Base-by-base conservation (phyloP, 805 yeast genomes). In the Yarrowia bubula region DNA sequence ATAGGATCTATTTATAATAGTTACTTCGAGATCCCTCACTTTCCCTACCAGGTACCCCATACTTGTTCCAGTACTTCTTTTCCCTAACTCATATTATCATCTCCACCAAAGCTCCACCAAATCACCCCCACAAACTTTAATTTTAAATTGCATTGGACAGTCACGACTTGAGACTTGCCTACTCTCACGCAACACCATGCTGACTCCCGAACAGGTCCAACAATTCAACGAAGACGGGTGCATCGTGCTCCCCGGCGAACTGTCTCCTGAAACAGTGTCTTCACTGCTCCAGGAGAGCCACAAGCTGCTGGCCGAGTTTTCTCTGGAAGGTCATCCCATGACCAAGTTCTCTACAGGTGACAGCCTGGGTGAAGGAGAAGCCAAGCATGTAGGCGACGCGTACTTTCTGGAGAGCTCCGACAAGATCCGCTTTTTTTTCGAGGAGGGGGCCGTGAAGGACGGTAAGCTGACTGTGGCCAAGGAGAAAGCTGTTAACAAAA, bases 351-450 rank as follows among this genome's bases (percentile, higher is more conserved):
- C 85, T 41, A 89, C 95, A 1, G 80, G 79, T 1, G 77, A 74
- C 35, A 68, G 66, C 32, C 61, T 55, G 1, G 81, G 68, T 13
- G 67, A 61, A 0, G 81, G 78, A 13, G 79, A 77, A 3, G 78
- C 79, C 18, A 81, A 81, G 44, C 92, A 88, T 71, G 80, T 89
- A 48, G 92, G 93, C 1, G 92, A 89, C 73, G 79, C 82, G 13
- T 89, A 89, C 73, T 89, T 89, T 72, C 74, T 89, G 33, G 80
- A 83, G 28, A 86, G 92, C 1, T 80, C 89, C 0, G 89, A 89
- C 70, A 88, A 88, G 67, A 78, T 89, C 4, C 80, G 84, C 1
- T 89, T 76, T 71, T 89, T 89, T 74, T 84, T 89, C 67, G 96
- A 89, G 69, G 84, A 84, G 2, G 91, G 93, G 0, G 83, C 88